These are phyloP conservation scores for Zychaea mexicana DNA, from an alignment of 371 early-diverging fungal genomes.

Conservation along the genomic window DNA sequence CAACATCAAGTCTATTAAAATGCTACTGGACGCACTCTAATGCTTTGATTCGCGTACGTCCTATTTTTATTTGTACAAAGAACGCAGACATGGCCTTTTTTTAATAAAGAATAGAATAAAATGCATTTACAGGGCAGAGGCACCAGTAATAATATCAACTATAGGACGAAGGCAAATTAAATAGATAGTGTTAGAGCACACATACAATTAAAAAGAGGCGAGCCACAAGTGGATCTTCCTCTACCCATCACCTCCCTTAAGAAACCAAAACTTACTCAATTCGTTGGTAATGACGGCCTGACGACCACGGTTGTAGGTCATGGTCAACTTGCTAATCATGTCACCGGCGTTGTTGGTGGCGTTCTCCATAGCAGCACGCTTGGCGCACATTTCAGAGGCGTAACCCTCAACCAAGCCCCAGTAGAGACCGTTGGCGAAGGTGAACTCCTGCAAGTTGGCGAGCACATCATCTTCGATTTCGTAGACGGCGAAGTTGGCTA, in stretches of 20 bases:
- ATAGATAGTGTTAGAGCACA: not conserved
- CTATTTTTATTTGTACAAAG: conserved; percentile 25
- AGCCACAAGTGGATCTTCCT: too few species aligned
- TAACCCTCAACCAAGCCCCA: conserved; percentile 97
- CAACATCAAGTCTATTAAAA: conserved; percentile 7
- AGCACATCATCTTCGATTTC: conserved; percentile 91
- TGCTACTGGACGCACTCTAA: conserved; percentile 5
- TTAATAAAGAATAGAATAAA: conserved; percentile 11
- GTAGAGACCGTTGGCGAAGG: conserved; percentile 91
- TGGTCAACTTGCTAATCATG: conserved; percentile 73
- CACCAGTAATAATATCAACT: conserved; percentile 95
- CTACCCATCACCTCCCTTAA: not conserved
- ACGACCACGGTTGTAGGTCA: conserved; percentile 94
- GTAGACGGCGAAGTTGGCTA: conserved; percentile 84
- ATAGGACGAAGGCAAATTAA: conserved; percentile 22
- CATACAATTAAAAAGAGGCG: too few species aligned
- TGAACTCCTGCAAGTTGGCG: conserved; percentile 91
- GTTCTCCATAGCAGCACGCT: conserved; percentile 99
- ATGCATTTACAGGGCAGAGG: conserved; percentile 76
- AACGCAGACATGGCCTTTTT: conserved; percentile 12
- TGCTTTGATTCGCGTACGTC: conserved; percentile 2
- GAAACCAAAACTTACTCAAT: conserved; percentile 57
- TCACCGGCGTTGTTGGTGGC: conserved; percentile 98
- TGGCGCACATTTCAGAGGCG: conserved; percentile 96
- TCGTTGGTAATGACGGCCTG: conserved; percentile 98